Evolutionary conservation across 1,284 basidiomycete species (phyloP), one percentile per base, ranked within the genome.

Genomic region (Apiotrichum mycotoxinovorans): DNA sequence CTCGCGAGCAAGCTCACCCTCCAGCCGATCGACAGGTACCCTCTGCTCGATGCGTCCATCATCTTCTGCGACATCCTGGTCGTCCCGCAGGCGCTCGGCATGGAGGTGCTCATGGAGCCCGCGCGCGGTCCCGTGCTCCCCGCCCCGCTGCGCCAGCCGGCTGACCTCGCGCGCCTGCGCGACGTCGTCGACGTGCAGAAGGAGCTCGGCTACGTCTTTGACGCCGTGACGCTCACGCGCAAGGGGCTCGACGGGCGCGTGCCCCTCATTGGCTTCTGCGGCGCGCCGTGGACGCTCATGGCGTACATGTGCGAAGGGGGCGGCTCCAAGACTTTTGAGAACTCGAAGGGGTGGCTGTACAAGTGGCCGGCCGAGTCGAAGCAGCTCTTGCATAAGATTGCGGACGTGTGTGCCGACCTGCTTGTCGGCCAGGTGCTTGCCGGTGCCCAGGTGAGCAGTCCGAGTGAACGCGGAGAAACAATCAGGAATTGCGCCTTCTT

Each of bases 61-160:
- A 96, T 97, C 77, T 98, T 98, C 80, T 89, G 86, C 69, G 93
- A 96, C 76, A 94, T 97, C 76, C 87, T 98, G 64, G 93, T 98
- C 75, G 82, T 98, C 54, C 94, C 93, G 0, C 92, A 97, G 74
- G 93, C 93, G 20, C 84, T 97, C 84, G 93, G 93, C 27, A 87
- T 97, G 85, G 87, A 88, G 68, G 91, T 97, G 1, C 80, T 88
- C 68, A 97, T 97, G 93, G 88, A 88, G 68, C 91, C 91, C 1
- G 74, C 70, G 38, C 66, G 72, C 42, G 92, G 88, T 0, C 93
- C 93, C 1, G 79, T 83, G 68, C 92, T 97, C 68, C 89, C 93
- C 3, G 80, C 85, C 43, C 93, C 94, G 1, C 84, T 97, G 61
- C 75, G 81, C 56, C 85, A 83, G 1, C 91, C 90, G 14, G 83